phyloP scores from a whole-genome alignment of 805 yeast species.

The Ogataea polymorpha region DNA sequence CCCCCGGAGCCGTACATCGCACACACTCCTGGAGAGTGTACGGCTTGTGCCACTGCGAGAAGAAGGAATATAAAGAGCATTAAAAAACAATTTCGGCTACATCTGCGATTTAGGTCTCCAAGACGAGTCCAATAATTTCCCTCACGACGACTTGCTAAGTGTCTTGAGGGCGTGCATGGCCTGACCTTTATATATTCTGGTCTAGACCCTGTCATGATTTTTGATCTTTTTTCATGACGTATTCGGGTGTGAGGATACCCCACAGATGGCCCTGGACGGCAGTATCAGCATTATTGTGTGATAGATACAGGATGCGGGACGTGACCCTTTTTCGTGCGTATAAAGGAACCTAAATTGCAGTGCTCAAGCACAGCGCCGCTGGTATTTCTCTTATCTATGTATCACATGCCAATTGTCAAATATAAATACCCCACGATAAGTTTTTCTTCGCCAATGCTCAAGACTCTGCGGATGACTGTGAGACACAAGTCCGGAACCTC shows the following conservation, averaged over 20 bases:
- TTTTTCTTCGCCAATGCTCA: not conserved
- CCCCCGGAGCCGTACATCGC: constrained; percentile 68
- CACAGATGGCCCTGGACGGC: not conserved
- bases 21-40: constrained; percentile 45
- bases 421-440: constrained; percentile 10
- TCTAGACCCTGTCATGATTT: not conserved
- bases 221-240: constrained; percentile 5
- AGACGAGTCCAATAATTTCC: too few species aligned
- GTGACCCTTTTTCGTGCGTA: not conserved
- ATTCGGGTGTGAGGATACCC: constrained; percentile 10
- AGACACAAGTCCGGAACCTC: not conserved
- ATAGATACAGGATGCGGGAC: not conserved
- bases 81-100: not conserved
- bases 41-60: constrained; percentile 8
- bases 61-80: constrained; percentile 7
- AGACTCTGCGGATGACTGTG: constrained; percentile 5
- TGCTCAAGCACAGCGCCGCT: too few species aligned
- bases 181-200: too few species aligned
- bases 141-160: too few species aligned
- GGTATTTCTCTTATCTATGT: not conserved
- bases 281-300: not conserved
- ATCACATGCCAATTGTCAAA: constrained; percentile 8
- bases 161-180: too few species aligned
- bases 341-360: not conserved
- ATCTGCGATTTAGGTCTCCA: not conserved